These are phyloP conservation scores for Pichia sp. DNA, from an alignment of 1,139 yeast species.

Conservation along the genomic window DNA sequence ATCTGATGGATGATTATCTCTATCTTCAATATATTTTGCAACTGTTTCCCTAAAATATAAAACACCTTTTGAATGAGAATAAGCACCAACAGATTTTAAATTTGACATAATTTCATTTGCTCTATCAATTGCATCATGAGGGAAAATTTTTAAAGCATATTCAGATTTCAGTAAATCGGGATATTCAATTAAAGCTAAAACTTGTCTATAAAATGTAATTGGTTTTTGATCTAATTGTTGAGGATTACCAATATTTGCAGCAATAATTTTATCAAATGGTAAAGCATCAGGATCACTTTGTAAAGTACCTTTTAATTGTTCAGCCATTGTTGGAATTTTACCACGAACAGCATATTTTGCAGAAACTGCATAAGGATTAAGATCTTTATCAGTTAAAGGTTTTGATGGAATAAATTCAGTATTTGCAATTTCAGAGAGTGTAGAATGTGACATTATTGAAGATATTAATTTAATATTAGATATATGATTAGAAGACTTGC, in stretches of 20 bases:
- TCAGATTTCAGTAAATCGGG: slow-evolving; percentile 54
- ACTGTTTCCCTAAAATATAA: slow-evolving; percentile 63
- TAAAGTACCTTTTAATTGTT: slow-evolving; percentile 60
- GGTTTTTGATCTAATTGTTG: slow-evolving; percentile 94
- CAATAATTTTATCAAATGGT: slow-evolving; percentile 72
- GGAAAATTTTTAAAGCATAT: slow-evolving; percentile 37
- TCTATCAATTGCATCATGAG: slow-evolving; percentile 66
- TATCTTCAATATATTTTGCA: slow-evolving; percentile 65
- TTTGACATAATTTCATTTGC: slow-evolving; percentile 55
- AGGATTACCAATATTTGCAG: slow-evolving; percentile 95
- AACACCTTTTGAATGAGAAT: slow-evolving; percentile 89
- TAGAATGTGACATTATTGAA: slow-evolving; percentile 10
- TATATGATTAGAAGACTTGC: not conserved
- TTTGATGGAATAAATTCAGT: slow-evolving; percentile 25
- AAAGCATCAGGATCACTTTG: slow-evolving; percentile 49
- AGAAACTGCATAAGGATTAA: slow-evolving; percentile 67
- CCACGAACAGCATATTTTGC: slow-evolving; percentile 98
- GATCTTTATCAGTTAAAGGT: slow-evolving; percentile 38
- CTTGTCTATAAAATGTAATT: slow-evolving; percentile 90
- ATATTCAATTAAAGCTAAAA: slow-evolving; percentile 75
- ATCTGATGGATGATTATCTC: slow-evolving; percentile 63
- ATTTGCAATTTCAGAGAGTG: slow-evolving; percentile 11
- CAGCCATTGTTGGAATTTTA: slow-evolving; percentile 86
- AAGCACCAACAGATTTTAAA: slow-evolving; percentile 86
- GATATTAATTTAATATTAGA: not conserved